These are phyloP conservation scores for Aspergillus sp. DNA, from an alignment of 2,329 filamentous ascomycete genomes.

Conservation along the genomic window DNA sequence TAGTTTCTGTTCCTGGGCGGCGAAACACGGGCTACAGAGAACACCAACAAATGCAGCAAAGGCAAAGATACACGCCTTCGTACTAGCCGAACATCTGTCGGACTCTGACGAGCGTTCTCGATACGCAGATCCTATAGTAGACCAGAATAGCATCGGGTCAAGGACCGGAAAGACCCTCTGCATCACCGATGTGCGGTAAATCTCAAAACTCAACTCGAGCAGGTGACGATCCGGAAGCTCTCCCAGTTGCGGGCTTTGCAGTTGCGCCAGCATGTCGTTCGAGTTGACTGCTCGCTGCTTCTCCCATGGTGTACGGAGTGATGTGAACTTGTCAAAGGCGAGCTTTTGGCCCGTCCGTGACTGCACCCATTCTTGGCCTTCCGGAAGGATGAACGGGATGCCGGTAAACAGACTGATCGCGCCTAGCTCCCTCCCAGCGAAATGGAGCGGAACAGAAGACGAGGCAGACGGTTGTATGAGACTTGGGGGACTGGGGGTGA, in stretches of 20 bases:
- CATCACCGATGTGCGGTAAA: slow-evolving; percentile 43
- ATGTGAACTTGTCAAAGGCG: slow-evolving; percentile 35
- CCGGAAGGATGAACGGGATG: slow-evolving; percentile 54
- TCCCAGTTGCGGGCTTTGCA: slow-evolving; percentile 27
- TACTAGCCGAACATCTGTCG: slow-evolving; percentile 36
- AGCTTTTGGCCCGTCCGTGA: slow-evolving; percentile 49
- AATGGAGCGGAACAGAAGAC: slow-evolving; percentile 49
- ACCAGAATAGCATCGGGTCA: slow-evolving; percentile 52
- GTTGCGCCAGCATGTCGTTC: slow-evolving; percentile 25
- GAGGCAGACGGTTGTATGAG: slow-evolving; percentile 25
- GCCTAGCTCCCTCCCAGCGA: slow-evolving; percentile 54
- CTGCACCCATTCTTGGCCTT: slow-evolving; percentile 55
- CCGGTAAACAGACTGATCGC: slow-evolving; percentile 54
- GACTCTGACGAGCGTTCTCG: slow-evolving; percentile 22
- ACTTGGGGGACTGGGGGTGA: slow-evolving; percentile 5
- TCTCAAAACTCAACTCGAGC: slow-evolving; percentile 38
- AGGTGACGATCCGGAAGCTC: slow-evolving; percentile 43
- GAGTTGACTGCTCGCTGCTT: slow-evolving; percentile 35
- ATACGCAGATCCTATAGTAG: slow-evolving; percentile 55
- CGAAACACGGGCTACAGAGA: slow-evolving; percentile 26
- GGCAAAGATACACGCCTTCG: slow-evolving; percentile 55
- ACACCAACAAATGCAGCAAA: slow-evolving; percentile 50
- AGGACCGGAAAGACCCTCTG: slow-evolving; percentile 55
- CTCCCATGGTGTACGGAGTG: slow-evolving; percentile 39
- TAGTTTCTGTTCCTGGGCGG: not conserved